Percentiles rank a stretch among this genome's conserved stretches.
These are phyloP conservation scores for Xylaria arbuscula DNA, from an alignment of 2,329 filamentous ascomycete genomes.

Conservation along the genomic window DNA sequence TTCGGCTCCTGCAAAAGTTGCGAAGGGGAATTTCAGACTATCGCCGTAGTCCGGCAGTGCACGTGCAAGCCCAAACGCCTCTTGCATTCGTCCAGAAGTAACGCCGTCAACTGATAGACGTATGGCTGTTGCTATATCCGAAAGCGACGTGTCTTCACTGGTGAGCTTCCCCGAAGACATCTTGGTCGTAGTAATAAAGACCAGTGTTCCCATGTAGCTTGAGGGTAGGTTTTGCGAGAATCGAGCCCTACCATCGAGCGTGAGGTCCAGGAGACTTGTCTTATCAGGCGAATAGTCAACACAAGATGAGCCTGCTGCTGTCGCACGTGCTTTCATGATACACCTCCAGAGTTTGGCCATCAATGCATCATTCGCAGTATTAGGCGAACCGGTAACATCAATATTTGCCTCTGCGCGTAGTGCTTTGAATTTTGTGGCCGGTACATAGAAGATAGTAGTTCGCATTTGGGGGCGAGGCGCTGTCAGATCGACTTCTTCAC, in stretches of 20 bases:
- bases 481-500: background rate
- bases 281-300: conserved; percentile 12
- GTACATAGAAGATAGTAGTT: conserved; percentile 24
- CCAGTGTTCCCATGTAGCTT: conserved; percentile 19
- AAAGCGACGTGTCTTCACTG: conserved; percentile 3
- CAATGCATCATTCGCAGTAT: conserved; percentile 17
- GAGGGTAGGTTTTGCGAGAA: conserved; percentile 10
- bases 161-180: conserved; percentile 22
- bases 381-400: background rate
- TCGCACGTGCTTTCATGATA: conserved; percentile 17
- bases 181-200: conserved; percentile 19
- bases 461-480: conserved; percentile 3
- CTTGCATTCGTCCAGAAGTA: conserved; percentile 21
- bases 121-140: conserved; percentile 13
- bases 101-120: conserved; percentile 14
- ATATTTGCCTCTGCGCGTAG: conserved; percentile 20
- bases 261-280: conserved; percentile 19
- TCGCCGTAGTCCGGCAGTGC: conserved; percentile 14
- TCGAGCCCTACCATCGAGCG: conserved; percentile 11
- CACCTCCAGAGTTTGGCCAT: conserved; percentile 26
- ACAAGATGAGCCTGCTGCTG: background rate
- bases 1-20: conserved; percentile 15
- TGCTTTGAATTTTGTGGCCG: conserved; percentile 14
- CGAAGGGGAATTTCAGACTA: conserved; percentile 18
- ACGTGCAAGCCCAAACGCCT: conserved; percentile 20